Evolutionary conservation across 2,329 filamentous ascomycete species (phyloP), one percentile per base, ranked within the genome.

Genomic region (Tolypocladium ophioglossoides): DNA sequence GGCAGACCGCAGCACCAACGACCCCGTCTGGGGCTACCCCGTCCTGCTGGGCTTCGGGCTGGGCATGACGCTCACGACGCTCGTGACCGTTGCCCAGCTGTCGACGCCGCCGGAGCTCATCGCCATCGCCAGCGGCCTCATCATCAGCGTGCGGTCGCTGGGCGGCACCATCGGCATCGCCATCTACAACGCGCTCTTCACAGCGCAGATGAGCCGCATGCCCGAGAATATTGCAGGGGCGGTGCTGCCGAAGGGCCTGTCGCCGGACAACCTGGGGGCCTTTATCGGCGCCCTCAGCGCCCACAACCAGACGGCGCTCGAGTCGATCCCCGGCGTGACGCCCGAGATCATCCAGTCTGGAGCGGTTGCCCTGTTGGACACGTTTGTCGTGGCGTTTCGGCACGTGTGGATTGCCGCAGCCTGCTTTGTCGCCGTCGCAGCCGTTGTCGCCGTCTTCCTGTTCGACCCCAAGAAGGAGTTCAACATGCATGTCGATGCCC

Each of bases 401-500:
- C 50, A 63, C 52, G 65, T 72, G 68, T n/a, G n/a, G 69, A 63
- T 66, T 30, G 58, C 68, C 41, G 66, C 57, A 4, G 59, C 56
- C 4, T 61, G 55, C 39, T 67, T 71, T 44, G 56, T 61, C 3
- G 65, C 61, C 22, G 35, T 68, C 16, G 67, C 66, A 14, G 60
- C 61, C 2, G 20, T 58, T n/a, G n/a, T 52, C 2, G 46, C 54
- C 14, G 47, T 46, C 6, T 57, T 58, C 50, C 54, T 72, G 8
- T 55, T 66, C 12, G 69, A 63, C n/a, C n/a, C n/a, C n/a, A n/a
- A n/a, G n/a, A n/a, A 66, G 52, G 69, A 71, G 46, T 70, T 72
- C 57, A 72, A 68, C 54, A 70, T 64, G 58, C 65, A 64, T 38
- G 27, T 27, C n/a, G n/a, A 6, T 54, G 65, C 64, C 20, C 69